Evolutionary conservation across 140 eudicot genomes (phyloP), one percentile per base, ranked within the genome.

Genomic region (Cichorium intybus): DNA sequence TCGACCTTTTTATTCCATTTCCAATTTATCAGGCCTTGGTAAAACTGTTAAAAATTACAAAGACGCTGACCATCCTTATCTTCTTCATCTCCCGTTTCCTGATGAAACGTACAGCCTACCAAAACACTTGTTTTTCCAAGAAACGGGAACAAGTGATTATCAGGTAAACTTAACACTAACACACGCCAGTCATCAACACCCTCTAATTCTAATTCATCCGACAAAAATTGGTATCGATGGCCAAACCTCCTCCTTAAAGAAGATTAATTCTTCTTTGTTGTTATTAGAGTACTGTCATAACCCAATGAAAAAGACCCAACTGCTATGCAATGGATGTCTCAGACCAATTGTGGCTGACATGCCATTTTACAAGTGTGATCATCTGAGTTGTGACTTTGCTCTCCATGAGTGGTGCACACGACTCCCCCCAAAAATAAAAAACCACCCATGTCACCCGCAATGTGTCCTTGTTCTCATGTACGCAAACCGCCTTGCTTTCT

Each of bases 321-420:
- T 64, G 0, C 8, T 73, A 31, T 73, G 72, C 41, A 55, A 45
- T 17, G 60, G 43, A 31, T 73, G 78, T 45, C 10, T 73, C 20
- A 73, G 78, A 64, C 72, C 78, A 64, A 56, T 73, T 22, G 55
- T 33, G 14, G 47, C 21, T 8, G 8, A 24, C 49, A 43, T 43
- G 59, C 67, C 78, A 6, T 73, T 73, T 31, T 73, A 63, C 66
- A 73, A 64, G 72, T 73, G 78, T 23, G 39, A 37, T 10, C 7
- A 51, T 61, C 58, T 23, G 43, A 1, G n/a, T 15, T 70, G 68
- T 23, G 41, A 60, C 69, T 70, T 70, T 60, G 61, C 17, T 15
- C 69, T 70, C 17, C 76, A 70, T 16, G 75, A 70, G n/a, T 70
- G 75, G 68, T 70, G 75, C 46, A 47, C 75, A 3, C 60, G 68